Evolutionary conservation across 2,329 filamentous ascomycete genomes (phyloP), one percentile per base, ranked within the genome.

Genomic region (Trichophaea hybrida): DNA sequence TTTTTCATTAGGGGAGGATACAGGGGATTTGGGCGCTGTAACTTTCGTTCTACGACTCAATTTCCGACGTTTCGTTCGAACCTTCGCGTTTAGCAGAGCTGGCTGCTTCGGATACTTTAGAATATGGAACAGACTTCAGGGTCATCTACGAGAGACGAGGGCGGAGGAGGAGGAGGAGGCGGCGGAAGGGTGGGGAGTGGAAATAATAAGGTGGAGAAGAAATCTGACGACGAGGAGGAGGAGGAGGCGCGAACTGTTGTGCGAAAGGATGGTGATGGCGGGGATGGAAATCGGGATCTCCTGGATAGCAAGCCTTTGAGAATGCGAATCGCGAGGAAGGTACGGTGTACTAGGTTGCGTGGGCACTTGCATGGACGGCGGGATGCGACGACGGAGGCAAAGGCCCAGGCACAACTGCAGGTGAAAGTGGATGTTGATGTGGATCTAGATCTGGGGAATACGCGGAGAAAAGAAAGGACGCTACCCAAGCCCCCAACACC

Each of bases 201-300:
- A 49, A 61, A 49, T 5, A 53, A 37, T 37, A 61, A 59, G 5
- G 31, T 56, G 50, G 63, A 54, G 46, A 63, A 60, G 37, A 52
- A 48, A 57, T 53, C 57, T 6, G 63, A 64, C 43, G 63, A 64
- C 24, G 63, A 64, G 55, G 63, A 63, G 40, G 60, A 63, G 40
- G 60, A 64, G 51, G 58, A 60, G 54, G 54, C 51, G 31, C 52
- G 60, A 53, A 49, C 57, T 53, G 54, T 53, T 52, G 62, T 51
- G 32, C 50, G 55, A 13, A 44, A 55, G 13, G 58, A 10, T 34
- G 24, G 24, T 24, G 24, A 24, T 24, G 24, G 24, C 24, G 24
- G 34, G 58, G 34, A 61, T 13, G 50, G 32, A 53, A 24, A 17
- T 8, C 17, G 15, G 44, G 44, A 49, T 12, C 24, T 43, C n/a